phyloP scores from a whole-genome alignment of 352 stramenopile genomes.

The Phytophthora crassamura region DNA sequence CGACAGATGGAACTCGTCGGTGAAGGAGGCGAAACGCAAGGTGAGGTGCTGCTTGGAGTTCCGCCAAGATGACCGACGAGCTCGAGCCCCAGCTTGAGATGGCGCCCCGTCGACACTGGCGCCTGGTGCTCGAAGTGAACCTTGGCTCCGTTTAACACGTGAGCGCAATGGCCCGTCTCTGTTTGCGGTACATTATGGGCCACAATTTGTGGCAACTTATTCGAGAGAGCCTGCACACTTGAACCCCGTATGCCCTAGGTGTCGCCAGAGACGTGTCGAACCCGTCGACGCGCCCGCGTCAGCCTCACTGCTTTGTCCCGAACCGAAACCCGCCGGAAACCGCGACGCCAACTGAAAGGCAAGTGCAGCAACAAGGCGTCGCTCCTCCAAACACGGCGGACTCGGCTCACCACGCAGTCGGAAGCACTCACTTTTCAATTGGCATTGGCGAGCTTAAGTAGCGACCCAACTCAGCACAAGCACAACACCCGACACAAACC shows the following conservation, averaged over 20 bases:
- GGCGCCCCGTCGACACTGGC: too few relatives aligned
- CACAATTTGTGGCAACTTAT: conserved; percentile 2
- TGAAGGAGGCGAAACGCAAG: too few relatives aligned
- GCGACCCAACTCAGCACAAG: conserved; percentile 4
- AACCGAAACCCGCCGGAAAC: too few relatives aligned
- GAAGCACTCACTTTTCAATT: conserved; percentile 40
- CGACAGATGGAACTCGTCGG: too few relatives aligned
- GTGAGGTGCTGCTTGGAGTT: too few relatives aligned
- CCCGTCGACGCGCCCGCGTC: conserved; percentile 7
- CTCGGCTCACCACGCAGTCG: neutral
- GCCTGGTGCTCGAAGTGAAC: too few relatives aligned
- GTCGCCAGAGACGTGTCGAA: conserved; percentile 7
- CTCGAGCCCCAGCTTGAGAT: too few relatives aligned
- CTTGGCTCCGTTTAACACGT: too few relatives aligned
- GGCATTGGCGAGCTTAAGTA: conserved; percentile 22
- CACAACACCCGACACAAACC: neutral
- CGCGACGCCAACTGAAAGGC: conserved; percentile 9
- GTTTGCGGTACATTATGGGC: too few relatives aligned
- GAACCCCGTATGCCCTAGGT: conserved; percentile 9
- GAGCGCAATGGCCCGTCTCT: too few relatives aligned
- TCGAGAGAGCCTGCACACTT: neutral
- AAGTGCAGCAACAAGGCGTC: neutral
- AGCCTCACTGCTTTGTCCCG: conserved; percentile 4
- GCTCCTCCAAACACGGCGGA: too few relatives aligned
- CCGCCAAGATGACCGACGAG: too few relatives aligned